phyloP scores from a whole-genome alignment of 257 asterid species.

The Nicotiana sylvestris region DNA sequence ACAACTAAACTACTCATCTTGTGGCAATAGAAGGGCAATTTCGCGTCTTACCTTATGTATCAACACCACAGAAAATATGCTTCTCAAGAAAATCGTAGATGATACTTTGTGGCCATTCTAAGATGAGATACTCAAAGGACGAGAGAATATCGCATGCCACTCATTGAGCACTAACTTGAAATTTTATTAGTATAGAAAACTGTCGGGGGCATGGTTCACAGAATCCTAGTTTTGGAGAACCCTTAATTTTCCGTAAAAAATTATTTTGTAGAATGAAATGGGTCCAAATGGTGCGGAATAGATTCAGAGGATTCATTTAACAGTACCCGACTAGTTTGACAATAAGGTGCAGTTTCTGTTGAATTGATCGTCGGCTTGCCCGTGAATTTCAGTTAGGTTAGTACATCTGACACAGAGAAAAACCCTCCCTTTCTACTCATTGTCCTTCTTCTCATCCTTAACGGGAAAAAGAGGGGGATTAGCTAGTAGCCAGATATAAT shows the following conservation, averaged over 20 bases:
- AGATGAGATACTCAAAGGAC: neutral
- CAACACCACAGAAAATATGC: neutral
- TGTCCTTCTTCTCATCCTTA: neutral
- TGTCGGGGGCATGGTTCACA: neutral
- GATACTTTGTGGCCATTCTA: neutral
- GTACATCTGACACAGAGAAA: neutral
- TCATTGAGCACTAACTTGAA: neutral
- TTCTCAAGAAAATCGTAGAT: neutral
- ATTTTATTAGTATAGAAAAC: neutral
- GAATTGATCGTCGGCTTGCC: neutral
- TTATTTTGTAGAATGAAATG: neutral
- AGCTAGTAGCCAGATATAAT: neutral
- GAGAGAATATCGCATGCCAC: neutral
- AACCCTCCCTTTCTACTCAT: neutral
- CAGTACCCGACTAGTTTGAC: neutral
- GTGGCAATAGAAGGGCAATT: neutral
- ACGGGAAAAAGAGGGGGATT: neutral
- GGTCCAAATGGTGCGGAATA: neutral
- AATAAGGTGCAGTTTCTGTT: neutral
- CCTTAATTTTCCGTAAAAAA: neutral
- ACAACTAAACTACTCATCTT: neutral
- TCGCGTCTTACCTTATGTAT: neutral
- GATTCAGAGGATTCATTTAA: neutral
- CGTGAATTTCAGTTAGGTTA: neutral
- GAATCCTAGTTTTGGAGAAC: neutral